phyloP scores from a whole-genome alignment of 2,329 filamentous ascomycete species.

The Aspergillus sp. region DNA sequence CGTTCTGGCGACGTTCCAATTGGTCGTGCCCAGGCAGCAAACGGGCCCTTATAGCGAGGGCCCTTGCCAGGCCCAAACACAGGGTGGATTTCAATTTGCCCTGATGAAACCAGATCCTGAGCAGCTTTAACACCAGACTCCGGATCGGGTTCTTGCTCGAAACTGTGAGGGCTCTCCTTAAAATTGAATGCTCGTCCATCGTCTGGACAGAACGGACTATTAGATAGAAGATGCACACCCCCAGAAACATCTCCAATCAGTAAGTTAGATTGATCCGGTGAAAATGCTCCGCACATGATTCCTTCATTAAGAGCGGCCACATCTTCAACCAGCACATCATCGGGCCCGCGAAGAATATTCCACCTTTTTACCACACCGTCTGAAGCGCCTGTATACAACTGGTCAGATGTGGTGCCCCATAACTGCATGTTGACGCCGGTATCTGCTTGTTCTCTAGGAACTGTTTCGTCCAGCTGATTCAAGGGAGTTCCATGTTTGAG shows the following conservation, averaged over 20 bases:
- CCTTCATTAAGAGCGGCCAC: constrained; percentile 51
- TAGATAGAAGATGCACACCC: constrained; percentile 53
- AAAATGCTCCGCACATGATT: constrained; percentile 60
- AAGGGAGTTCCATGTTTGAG: constrained; percentile 54
- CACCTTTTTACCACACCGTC: constrained; percentile 62
- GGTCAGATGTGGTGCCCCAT: constrained; percentile 54
- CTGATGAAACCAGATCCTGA: constrained; percentile 29
- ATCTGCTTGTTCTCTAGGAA: constrained; percentile 52
- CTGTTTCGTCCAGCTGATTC: constrained; percentile 43
- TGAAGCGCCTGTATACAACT: constrained; percentile 61
- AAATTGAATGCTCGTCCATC: constrained; percentile 9
- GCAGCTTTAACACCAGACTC: constrained; percentile 29
- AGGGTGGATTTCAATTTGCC: constrained; percentile 36
- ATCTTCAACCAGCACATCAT: constrained; percentile 55
- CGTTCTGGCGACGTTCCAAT: constrained; percentile 20
- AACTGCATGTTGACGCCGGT: constrained; percentile 59
- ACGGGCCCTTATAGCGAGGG: constrained; percentile 41
- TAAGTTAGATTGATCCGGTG: constrained; percentile 54
- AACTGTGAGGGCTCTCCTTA: constrained; percentile 16
- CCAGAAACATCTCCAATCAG: constrained; percentile 59
- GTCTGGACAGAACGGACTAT: constrained; percentile 27
- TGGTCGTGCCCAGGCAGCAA: constrained; percentile 41
- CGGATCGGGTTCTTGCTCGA: constrained; percentile 12
- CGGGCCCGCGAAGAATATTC: constrained; percentile 54
- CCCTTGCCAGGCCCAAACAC: constrained; percentile 43